Evolutionary conservation across 2,329 filamentous ascomycete genomes (phyloP).

Genomic region (Talaromyces pinophilus): DNA sequence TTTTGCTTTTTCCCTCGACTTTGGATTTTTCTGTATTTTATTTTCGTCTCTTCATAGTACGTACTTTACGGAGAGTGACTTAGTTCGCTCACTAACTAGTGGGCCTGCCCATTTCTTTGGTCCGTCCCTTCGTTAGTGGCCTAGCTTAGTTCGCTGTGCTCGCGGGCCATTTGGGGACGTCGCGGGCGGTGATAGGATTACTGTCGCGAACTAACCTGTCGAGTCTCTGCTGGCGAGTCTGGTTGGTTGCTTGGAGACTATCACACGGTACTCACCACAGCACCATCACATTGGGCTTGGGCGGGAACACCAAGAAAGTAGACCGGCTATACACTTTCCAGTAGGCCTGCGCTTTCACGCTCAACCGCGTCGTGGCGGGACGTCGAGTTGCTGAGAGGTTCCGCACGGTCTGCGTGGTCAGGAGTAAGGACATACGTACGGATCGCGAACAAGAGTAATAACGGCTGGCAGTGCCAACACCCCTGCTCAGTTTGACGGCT

Average conservation of each 20-base stretch:
- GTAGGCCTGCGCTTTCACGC: neutral
- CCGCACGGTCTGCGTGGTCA: neutral
- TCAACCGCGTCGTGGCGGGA: neutral
- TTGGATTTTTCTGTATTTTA: neutral
- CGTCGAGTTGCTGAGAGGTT: neutral
- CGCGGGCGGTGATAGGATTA: neutral
- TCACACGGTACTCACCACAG: neutral
- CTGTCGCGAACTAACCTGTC: neutral
- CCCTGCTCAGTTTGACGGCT: neutral
- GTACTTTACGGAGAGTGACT: neutral
- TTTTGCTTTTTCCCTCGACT: neutral
- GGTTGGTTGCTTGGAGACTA: neutral
- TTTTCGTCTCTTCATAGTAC: neutral
- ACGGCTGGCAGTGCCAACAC: neutral
- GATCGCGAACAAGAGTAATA: neutral
- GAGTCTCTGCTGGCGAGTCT: neutral
- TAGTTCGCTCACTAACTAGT: neutral
- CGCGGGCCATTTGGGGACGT: conserved; percentile 9
- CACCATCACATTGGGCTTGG: conserved; percentile 1
- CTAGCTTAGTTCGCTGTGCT: neutral
- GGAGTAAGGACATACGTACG: neutral
- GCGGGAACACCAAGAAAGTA: neutral
- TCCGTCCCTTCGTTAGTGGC: neutral
- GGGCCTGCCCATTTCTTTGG: conserved; percentile 8
- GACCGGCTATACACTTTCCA: neutral